phyloP scores from a whole-genome alignment of 1,139 yeast genomes.

The Scheffersomyces illinoinensis region DNA sequence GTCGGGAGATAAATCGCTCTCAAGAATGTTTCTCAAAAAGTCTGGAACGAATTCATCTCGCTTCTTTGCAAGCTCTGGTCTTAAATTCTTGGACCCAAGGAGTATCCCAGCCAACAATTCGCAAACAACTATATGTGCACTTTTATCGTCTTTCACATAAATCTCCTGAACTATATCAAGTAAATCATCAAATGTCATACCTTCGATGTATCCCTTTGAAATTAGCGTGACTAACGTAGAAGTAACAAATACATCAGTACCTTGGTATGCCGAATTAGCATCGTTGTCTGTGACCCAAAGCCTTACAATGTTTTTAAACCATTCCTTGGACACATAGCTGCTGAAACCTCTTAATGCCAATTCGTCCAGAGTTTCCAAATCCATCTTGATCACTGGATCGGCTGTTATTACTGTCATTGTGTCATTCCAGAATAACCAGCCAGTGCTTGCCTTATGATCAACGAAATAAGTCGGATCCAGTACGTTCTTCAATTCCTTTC shows the following conservation, averaged over 20 bases:
- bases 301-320: conserved; percentile 57
- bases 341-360: conserved; percentile 49
- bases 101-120: conserved; percentile 64
- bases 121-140: conserved; percentile 61
- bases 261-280: conserved; percentile 59
- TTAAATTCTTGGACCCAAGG: conserved; percentile 44
- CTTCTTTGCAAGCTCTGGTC: conserved; percentile 18
- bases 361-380: conserved; percentile 39
- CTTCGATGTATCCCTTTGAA: conserved; percentile 39
- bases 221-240: conserved; percentile 46
- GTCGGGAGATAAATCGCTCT: conserved; percentile 72
- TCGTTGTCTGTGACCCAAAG: conserved; percentile 69
- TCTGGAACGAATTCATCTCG: conserved; percentile 50
- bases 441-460: conserved; percentile 57
- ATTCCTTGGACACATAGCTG: conserved; percentile 46
- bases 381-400: conserved; percentile 22
- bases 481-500: conserved; percentile 53
- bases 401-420: conserved; percentile 48
- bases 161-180: conserved; percentile 49
- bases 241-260: conserved; percentile 58
- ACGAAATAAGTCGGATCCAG: conserved; percentile 53
- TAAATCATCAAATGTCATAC: conserved; percentile 44
- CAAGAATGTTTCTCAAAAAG: conserved; percentile 50
- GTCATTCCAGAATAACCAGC: conserved; percentile 83
- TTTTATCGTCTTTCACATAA: conserved; percentile 62